These are phyloP conservation scores for Rhododendron williamsianum DNA, from an alignment of 148 eudicot genomes.

Conservation along the genomic window DNA sequence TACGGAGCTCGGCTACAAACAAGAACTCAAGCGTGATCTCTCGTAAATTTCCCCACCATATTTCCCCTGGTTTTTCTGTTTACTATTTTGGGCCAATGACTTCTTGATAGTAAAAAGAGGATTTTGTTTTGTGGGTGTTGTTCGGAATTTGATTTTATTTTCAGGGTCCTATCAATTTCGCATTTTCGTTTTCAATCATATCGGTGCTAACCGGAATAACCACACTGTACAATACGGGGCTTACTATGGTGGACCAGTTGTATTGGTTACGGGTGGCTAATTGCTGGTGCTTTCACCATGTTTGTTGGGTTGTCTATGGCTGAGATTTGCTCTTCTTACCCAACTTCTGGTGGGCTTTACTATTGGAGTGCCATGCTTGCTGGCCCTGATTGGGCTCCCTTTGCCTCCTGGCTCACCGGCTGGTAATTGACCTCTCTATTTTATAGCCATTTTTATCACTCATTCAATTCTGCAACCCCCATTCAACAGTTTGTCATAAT, in stretches of 20 bases:
- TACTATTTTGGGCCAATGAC: neutral
- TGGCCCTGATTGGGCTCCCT: slow-evolving; percentile 82
- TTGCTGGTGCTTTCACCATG: slow-evolving; percentile 78
- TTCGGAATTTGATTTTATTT: slow-evolving; percentile 10
- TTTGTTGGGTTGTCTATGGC: slow-evolving; percentile 84
- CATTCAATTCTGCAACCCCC: neutral
- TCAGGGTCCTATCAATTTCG: slow-evolving; percentile 75
- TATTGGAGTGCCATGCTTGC: slow-evolving; percentile 97
- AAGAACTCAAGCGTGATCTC: slow-evolving; percentile 90
- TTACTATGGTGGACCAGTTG: slow-evolving; percentile 74
- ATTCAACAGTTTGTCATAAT: neutral
- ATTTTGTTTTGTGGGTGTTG: slow-evolving; percentile 1
- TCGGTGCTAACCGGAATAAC: slow-evolving; percentile 85
- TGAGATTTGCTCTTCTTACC: slow-evolving; percentile 86
- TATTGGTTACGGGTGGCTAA: slow-evolving; percentile 75
- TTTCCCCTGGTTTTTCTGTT: neutral
- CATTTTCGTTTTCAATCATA: slow-evolving; percentile 78
- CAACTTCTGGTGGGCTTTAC: slow-evolving; percentile 89
- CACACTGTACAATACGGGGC: slow-evolving; percentile 62
- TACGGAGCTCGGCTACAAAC: slow-evolving; percentile 78
- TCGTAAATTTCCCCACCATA: slow-evolving; percentile 32
- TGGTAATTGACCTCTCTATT: slow-evolving; percentile 35
- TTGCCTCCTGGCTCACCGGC: slow-evolving; percentile 93
- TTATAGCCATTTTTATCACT: neutral
- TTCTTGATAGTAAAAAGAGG: neutral